Conservation (phyloP, 352 stramenopile species). For the Globisporangium abappressorium region DNA sequence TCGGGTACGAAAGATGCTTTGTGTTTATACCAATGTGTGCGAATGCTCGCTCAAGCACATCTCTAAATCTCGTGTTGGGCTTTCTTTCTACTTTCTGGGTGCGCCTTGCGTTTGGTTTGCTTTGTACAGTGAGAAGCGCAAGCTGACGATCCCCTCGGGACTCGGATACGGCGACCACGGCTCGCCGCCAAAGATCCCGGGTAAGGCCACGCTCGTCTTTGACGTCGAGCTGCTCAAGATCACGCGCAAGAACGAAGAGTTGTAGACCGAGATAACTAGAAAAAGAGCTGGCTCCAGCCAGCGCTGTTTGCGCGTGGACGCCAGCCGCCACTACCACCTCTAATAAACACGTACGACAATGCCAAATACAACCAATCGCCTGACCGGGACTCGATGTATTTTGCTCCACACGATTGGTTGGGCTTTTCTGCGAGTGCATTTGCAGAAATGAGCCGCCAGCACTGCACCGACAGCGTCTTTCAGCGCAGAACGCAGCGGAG, state of each 20-base stretch:
- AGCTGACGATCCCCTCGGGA: slow-evolving; percentile 79
- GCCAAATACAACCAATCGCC: too few species aligned
- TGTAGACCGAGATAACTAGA: slow-evolving; percentile 23
- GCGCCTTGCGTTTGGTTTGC: slow-evolving; percentile 6
- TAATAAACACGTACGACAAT: too few species aligned
- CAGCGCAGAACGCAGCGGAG: too few species aligned
- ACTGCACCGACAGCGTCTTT: too few species aligned
- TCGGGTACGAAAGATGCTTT: slow-evolving; percentile 44
- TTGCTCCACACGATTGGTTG: too few species aligned
- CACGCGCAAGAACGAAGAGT: slow-evolving; percentile 62
- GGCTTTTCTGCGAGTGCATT: too few species aligned
- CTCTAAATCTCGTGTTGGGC: neutral
- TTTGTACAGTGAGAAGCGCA: slow-evolving; percentile 77
- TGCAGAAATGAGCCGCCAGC: too few species aligned
- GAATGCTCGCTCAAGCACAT: neutral
- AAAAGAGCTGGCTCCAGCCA: too few species aligned
- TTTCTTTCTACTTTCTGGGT: slow-evolving; percentile 3
- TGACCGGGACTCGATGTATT: too few species aligned
- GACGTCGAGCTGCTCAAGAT: slow-evolving; percentile 97
- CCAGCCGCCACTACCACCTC: too few species aligned
- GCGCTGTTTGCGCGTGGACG: too few species aligned
- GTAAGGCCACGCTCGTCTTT: slow-evolving; percentile 94
- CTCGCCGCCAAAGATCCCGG: slow-evolving; percentile 91
- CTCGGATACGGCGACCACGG: slow-evolving; percentile 94
- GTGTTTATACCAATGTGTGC: too few species aligned